Evolutionary conservation across 2,329 filamentous ascomycete genomes (phyloP), one percentile per base, ranked within the genome.

Genomic region (Ophiostoma australiae): DNA sequence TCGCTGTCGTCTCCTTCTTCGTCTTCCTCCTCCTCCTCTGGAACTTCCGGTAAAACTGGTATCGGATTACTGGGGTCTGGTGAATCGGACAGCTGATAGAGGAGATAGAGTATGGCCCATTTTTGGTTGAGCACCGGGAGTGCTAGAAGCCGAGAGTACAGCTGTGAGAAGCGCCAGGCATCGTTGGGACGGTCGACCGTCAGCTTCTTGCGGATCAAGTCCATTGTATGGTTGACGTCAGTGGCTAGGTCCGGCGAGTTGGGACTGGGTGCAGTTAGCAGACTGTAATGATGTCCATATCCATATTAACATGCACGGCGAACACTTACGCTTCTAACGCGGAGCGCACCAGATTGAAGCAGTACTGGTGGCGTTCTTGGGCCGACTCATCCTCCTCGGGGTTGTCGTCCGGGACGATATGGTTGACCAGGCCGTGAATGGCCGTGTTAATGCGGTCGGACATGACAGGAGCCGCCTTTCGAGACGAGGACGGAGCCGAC

Each of bases 51-150:
- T 68, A 77, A 73, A 10, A 81, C 82, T 70, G 82, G 82, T 13
- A 82, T 78, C 63, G 84, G 85, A 70, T 86, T 84, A 75, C 80
- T 82, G 1, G 86, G 85, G 72, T 87, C 83, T 44, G 85, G 84
- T 3, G 86, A 88, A 77, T 94, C 91, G 73, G 92, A 89, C 67
- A 97, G 86, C 76, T 92, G 89, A 78, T 95, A 91, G 61, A 99
- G 86, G 61, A 99, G 88, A 78, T 96, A 96, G 27, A 99, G 84
- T 74, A 99, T 97, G 3, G 91, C 93, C 93, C 94, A 98, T 85
- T 99, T 99, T 80, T 97, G 91, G 76, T 92, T 91, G 65, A 99
- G 85, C 6, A 98, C 94, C 0, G 94, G 94, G 74, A 97, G 89
- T n/a, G 92, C 91, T 35, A 97, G 84, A 23, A 99, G 86, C 71